Percentiles rank a stretch among this genome's conserved stretches.
Conservation (phyloP, 352 stramenopile genomes). For the Pythium dissotocum region DNA sequence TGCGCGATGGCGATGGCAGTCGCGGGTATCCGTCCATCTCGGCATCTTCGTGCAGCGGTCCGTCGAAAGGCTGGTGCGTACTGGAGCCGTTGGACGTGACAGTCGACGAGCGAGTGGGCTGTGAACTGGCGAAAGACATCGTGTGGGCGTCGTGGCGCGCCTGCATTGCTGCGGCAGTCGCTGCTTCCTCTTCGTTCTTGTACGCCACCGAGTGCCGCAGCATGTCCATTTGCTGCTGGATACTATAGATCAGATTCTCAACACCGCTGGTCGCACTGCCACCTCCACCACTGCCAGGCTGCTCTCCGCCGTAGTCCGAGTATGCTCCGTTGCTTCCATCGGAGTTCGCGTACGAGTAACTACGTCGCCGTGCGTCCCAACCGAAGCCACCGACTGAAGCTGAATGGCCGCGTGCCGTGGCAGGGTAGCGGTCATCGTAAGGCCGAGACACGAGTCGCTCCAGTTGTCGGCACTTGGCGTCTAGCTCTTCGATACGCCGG, state of each 20-base stretch:
- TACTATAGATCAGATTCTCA: constrained; percentile 76
- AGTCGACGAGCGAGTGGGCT: constrained; percentile 67
- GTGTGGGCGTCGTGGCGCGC: constrained; percentile 50
- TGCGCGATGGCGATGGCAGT: constrained; percentile 28
- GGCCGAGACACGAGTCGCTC: constrained; percentile 64
- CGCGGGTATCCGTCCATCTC: constrained; percentile 18
- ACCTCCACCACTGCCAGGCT: neutral
- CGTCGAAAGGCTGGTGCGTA: constrained; percentile 38
- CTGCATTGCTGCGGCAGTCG: constrained; percentile 29
- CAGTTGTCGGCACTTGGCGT: constrained; percentile 79
- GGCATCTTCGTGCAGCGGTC: constrained; percentile 33
- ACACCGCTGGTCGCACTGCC: constrained; percentile 43
- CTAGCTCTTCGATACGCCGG: constrained; percentile 73
- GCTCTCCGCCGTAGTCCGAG: constrained; percentile 10
- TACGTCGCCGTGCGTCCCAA: constrained; percentile 16
- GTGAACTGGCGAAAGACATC: constrained; percentile 67
- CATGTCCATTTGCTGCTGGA: constrained; percentile 84
- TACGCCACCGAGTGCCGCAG: constrained; percentile 68
- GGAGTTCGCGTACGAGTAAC: constrained; percentile 30
- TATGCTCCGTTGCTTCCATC: constrained; percentile 26
- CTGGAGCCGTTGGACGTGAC: constrained; percentile 55
- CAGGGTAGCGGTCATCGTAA: constrained; percentile 22
- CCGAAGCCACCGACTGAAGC: constrained; percentile 1
- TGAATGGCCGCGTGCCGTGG: constrained; percentile 1
- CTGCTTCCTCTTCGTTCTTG: constrained; percentile 49